A percentile compares a stretch with the other conserved stretches of the same genome.
Evolutionary conservation across 2,329 filamentous ascomycete genomes (phyloP).

Genomic region (Sclerotinia glacialis): DNA sequence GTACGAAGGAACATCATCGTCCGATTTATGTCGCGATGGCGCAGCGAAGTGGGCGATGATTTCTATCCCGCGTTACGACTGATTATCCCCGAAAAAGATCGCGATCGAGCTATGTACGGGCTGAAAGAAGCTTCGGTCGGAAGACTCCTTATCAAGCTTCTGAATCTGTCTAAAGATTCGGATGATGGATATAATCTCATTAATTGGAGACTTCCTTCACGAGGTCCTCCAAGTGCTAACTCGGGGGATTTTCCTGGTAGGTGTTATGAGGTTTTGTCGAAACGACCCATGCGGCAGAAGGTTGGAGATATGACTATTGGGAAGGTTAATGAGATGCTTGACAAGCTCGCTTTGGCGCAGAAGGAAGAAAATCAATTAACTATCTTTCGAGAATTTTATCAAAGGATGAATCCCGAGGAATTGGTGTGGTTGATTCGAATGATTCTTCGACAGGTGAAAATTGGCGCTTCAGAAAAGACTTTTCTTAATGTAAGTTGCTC

Average conservation of each 20-base stretch:
- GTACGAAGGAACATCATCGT: slow-evolving; percentile 77
- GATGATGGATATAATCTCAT: slow-evolving; percentile 82
- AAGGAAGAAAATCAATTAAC: slow-evolving; percentile 82
- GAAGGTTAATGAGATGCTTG: slow-evolving; percentile 83
- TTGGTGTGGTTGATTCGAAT: slow-evolving; percentile 94
- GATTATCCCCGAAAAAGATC: slow-evolving; percentile 89
- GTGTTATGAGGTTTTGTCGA: slow-evolving; percentile 82
- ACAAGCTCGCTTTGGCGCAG: slow-evolving; percentile 69
- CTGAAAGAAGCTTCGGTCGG: slow-evolving; percentile 90
- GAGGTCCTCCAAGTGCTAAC: slow-evolving; percentile 58
- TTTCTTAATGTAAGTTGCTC: slow-evolving; percentile 58
- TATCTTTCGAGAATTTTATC: slow-evolving; percentile 81
- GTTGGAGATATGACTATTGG: slow-evolving; percentile 79
- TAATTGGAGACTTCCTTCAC: slow-evolving; percentile 88
- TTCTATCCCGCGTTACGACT: slow-evolving; percentile 91
- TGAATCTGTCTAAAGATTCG: slow-evolving; percentile 87
- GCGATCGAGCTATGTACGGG: slow-evolving; percentile 88
- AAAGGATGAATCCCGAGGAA: slow-evolving; percentile 88
- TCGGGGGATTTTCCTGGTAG: slow-evolving; percentile 91
- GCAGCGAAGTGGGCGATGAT: slow-evolving; percentile 82
- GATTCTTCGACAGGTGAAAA: slow-evolving; percentile 73
- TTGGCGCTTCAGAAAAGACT: slow-evolving; percentile 81
- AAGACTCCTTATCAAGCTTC: slow-evolving; percentile 84
- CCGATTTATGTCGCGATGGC: slow-evolving; percentile 82
- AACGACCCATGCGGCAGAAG: slow-evolving; percentile 71